Evolutionary conservation across 1,284 basidiomycete genomes (phyloP), one percentile per base, ranked within the genome.

Genomic region (Mycena sp.): DNA sequence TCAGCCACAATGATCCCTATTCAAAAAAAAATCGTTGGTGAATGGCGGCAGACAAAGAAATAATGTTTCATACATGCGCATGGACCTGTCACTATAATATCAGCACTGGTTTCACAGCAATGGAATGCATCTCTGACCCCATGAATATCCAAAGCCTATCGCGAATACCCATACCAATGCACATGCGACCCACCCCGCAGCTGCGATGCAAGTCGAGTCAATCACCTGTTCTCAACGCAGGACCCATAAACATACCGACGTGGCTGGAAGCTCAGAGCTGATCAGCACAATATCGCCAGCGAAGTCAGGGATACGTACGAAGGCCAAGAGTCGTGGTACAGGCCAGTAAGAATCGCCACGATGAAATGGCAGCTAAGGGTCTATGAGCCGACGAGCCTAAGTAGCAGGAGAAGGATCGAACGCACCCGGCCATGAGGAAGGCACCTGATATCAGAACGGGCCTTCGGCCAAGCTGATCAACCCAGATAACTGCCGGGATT

Each of bases 401-500:
- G 23, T n/a, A 35, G 6, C 25, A 46, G 38, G 19, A 2, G 16
- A 32, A 29, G 12, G 28, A 38, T 26, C 40, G 19, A 16, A 73
- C 77, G 63, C 70, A 86, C 81, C 73, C 79, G 38, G 85, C 89
- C 89, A 91, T 91, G 45, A 90, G 70, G 76, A 91, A 87, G 5
- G 89, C 89, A 7, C 89, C 89, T 23, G 87, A 90, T 25, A 91
- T 76, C 63, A 91, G 74, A 21, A 90, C 86, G 11, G 89, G 89
- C 73, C 87, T 89, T 25, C 91, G 84, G 28, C 91, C 91, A 23
- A 88, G 69, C 57, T 87, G 82, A 73, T 93, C 91, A 29, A 92
- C 83, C 83, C 86, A 92, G 53, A 92, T 81, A 28, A 92, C 86
- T 2, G 89, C 86, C 9, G 90, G 89, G 61, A 92, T 87, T 0